A percentile compares a stretch with the other conserved stretches of the same genome.
These are phyloP conservation scores for Syzygium jambos DNA, from an alignment of 345 rosid genomes.

Conservation along the genomic window DNA sequence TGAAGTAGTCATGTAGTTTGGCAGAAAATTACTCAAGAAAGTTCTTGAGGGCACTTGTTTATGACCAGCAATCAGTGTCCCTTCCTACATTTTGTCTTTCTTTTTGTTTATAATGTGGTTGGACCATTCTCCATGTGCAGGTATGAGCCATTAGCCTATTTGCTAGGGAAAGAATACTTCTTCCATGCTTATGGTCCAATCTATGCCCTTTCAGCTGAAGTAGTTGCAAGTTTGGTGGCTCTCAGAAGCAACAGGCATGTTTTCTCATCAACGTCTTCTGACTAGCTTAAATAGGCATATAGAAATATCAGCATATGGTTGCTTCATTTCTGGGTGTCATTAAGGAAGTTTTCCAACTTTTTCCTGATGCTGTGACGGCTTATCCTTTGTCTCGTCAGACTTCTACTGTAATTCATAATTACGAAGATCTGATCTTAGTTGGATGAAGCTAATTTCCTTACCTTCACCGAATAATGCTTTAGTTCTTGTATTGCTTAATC, in stretches of 20 bases:
- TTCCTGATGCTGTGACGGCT: background rate
- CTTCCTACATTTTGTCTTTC: background rate
- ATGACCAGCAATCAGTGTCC: background rate
- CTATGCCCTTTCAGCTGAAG: slow-evolving; percentile 88
- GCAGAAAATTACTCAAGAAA: background rate
- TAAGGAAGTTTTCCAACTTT: background rate
- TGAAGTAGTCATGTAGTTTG: background rate
- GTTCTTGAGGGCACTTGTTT: background rate
- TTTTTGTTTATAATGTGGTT: background rate
- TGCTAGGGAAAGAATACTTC: slow-evolving; percentile 88
- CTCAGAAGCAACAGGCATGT: slow-evolving; percentile 73
- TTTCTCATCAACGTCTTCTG: background rate
- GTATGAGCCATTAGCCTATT: slow-evolving; percentile 68
- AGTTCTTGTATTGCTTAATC: background rate
- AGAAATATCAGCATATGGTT: background rate
- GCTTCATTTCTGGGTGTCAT: background rate
- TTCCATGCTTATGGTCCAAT: slow-evolving; percentile 94
- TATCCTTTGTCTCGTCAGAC: background rate
- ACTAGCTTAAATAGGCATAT: background rate
- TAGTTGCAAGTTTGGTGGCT: slow-evolving; percentile 70
- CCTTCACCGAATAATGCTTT: background rate
- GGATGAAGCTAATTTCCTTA: background rate
- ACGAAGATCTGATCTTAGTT: background rate
- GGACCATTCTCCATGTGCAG: slow-evolving; percentile 24
- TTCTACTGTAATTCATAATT: background rate